Evolutionary conservation across 2,329 filamentous ascomycete genomes (phyloP).

Genomic region (Arthrinium phaeospermum): DNA sequence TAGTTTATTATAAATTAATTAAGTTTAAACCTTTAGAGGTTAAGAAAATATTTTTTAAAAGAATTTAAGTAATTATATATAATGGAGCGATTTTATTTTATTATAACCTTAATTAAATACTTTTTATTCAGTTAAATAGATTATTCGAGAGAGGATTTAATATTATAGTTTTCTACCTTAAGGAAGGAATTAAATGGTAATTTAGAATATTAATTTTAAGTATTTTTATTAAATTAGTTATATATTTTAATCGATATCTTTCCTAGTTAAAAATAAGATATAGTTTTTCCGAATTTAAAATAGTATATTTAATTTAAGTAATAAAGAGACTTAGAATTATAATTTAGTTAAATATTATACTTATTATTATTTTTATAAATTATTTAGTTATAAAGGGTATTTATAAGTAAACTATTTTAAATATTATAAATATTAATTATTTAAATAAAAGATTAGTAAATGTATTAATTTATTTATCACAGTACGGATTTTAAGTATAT

Average conservation of each 20-base stretch:
- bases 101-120: background rate
- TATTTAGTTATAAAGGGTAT: background rate
- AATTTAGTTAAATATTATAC: background rate
- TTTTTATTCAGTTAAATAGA: background rate
- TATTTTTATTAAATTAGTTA: background rate
- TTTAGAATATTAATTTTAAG: background rate
- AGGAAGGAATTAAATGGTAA: background rate
- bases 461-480: background rate
- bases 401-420: conserved; percentile 7
- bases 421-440: conserved; percentile 6
- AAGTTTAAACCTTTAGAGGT: background rate
- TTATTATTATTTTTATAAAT: background rate
- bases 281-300: background rate
- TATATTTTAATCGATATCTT: background rate
- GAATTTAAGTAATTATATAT: background rate
- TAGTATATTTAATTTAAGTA: background rate
- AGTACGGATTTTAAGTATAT: no score
- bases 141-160: background rate
- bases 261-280: background rate
- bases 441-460: background rate
- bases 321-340: background rate
- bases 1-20: background rate
- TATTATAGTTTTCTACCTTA: background rate
- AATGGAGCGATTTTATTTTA: background rate
- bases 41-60: background rate